Evolutionary conservation across 2,329 filamentous ascomycete species (phyloP).

Genomic region (Xylaria sp.): DNA sequence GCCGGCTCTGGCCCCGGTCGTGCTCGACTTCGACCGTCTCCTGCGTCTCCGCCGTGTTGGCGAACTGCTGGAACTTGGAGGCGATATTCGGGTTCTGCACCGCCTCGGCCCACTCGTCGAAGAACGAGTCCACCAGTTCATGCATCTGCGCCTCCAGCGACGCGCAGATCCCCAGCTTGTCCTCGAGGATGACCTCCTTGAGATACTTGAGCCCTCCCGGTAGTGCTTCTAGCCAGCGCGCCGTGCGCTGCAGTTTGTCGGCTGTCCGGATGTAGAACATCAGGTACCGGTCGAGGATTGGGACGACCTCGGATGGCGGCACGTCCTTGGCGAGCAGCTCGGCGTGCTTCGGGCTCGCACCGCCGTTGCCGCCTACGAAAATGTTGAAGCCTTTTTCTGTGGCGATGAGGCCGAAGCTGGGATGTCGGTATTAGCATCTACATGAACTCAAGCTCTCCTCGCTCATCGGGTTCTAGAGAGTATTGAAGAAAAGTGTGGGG

Average conservation of each 20-base stretch:
- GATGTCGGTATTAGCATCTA: constrained; percentile 10
- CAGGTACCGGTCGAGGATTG: constrained; percentile 85
- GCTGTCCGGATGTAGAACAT: constrained; percentile 95
- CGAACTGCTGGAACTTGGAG: constrained; percentile 79
- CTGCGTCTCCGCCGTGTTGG: constrained; percentile 76
- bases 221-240: constrained; percentile 83
- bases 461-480: background rate
- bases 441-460: too few species aligned
- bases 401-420: constrained; percentile 84
- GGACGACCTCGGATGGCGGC: constrained; percentile 78
- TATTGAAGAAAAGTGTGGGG: background rate
- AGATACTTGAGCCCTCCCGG: constrained; percentile 86
- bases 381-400: constrained; percentile 95
- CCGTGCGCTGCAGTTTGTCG: constrained; percentile 87
- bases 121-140: constrained; percentile 80
- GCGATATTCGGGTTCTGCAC: constrained; percentile 71
- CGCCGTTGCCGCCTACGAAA: constrained; percentile 88
- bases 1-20: constrained; percentile 76
- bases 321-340: constrained; percentile 88
- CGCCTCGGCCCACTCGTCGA: constrained; percentile 91
- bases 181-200: constrained; percentile 79
- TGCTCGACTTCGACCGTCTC: constrained; percentile 72
- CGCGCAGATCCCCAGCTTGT: constrained; percentile 84
- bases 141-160: constrained; percentile 89
- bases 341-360: constrained; percentile 81